Evolutionary conservation across 202 grass and related monocot species (phyloP).

Genomic region (Alloteropsis angusta): DNA sequence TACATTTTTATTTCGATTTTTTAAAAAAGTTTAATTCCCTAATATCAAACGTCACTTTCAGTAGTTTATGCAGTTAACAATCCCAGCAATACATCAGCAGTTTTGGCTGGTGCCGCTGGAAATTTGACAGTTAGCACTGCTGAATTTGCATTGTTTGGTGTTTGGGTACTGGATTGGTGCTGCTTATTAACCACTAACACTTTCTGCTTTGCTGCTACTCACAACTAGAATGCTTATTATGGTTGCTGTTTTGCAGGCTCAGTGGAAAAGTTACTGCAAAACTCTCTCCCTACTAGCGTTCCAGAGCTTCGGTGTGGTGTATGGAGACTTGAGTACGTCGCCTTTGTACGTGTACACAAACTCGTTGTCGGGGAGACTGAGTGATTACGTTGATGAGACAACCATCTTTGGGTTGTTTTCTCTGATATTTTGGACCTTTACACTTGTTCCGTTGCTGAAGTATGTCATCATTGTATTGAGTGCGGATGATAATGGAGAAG

Average conservation of each 20-base stretch:
- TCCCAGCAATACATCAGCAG: background rate
- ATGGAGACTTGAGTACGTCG: conserved; percentile 59
- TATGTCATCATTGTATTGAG: conserved; percentile 58
- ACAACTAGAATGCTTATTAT: background rate
- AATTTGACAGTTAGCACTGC: background rate
- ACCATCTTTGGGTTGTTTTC: conserved; percentile 58
- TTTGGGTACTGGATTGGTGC: background rate
- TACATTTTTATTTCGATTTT: background rate
- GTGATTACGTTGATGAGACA: conserved; percentile 27
- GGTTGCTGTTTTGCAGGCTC: conserved; percentile 12
- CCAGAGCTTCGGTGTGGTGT: conserved; percentile 80
- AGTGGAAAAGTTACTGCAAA: conserved; percentile 42
- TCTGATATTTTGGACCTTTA: conserved; percentile 69
- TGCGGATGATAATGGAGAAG: conserved; percentile 75
- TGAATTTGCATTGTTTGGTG: background rate
- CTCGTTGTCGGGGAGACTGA: conserved; percentile 39
- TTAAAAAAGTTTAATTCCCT: background rate
- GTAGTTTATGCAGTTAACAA: background rate
- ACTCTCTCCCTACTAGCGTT: conserved; percentile 53
- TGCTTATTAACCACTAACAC: background rate
- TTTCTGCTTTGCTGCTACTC: background rate
- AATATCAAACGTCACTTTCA: background rate
- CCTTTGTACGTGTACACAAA: conserved; percentile 64
- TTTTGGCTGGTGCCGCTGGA: background rate
- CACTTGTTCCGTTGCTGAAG: conserved; percentile 57